Evolutionary conservation across 2,329 filamentous ascomycete species (phyloP), one percentile per base, ranked within the genome.

Genomic region (Talaromyces rugulosus): DNA sequence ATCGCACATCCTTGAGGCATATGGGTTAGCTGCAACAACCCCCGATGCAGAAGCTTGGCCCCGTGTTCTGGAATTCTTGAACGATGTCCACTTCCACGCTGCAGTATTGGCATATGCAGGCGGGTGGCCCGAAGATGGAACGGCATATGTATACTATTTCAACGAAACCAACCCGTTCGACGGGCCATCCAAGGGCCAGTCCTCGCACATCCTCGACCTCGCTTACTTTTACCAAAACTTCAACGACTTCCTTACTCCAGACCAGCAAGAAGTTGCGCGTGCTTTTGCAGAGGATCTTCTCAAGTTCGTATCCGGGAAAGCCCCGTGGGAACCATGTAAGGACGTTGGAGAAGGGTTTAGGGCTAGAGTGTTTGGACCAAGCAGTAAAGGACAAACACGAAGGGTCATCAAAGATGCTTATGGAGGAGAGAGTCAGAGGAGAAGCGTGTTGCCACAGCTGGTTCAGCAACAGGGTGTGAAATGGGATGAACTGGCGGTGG

Each of bases 121-220:
- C 54, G 69, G 71, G 30, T 78, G 72, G 72, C 66, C 66, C 0
- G 33, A 61, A 31, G 44, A 42, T 6, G 70, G 72, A 5, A 70
- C 72, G 11, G 65, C 70, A 11, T 77, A 77, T 62, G 70, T 78
- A 5, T 80, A 80, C 63, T 73, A 77, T 53, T 81, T 82, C 72
- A 80, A 81, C 61, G 80, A 81, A 60, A 72, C 71, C 0, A 82
- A 82, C 62, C 78, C 79, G 0, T 82, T 78, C 77, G 72, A 77
- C 0, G 80, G 80, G 0, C 70, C 70, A 1, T 78, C 66, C 69
- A 74, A 78, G 61, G 77, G 76, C 1, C 65, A 69, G 28, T 69
- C 78, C 0, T 74, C 69, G 1, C 80, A 82, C 63, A 76, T 81
- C n/a, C 71, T 81, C 1, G 81, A 82, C 36, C 66, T 79, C 12